Percentiles rank a stretch among this genome's conserved stretches.
phyloP scores from a whole-genome alignment of 768 basidiomycete species.

The Mycena rebaudengoi region DNA sequence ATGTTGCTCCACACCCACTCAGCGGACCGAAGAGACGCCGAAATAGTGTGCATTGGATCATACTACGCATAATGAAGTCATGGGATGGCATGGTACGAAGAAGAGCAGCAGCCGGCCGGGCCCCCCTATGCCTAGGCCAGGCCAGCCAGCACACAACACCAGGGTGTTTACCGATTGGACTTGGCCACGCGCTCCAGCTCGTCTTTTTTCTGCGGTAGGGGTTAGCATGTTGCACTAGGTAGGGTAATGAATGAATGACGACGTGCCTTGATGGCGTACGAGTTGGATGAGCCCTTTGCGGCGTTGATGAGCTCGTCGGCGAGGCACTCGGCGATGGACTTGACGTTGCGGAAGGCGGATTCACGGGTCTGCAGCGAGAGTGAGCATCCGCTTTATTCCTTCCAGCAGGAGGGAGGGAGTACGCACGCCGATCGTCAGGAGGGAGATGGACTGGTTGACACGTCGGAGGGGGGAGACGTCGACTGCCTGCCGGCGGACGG shows the following conservation, averaged over 20 bases:
- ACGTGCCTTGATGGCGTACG: constrained; percentile 97
- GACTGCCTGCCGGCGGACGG: constrained; percentile 99
- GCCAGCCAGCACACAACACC: constrained; percentile 26
- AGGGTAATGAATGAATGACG: not conserved
- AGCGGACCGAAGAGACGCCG: constrained; percentile 23
- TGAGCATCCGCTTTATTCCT: no score
- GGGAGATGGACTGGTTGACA: constrained; percentile 96
- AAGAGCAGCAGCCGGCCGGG: constrained; percentile 10
- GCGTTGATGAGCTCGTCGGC: constrained; percentile 99
- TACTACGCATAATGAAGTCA: constrained; percentile 25
- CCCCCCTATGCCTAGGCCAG: not conserved
- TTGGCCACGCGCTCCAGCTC: constrained; percentile 99
- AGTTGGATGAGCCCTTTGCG: constrained; percentile 99
- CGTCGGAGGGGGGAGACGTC: constrained; percentile 98
- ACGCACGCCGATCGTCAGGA: constrained; percentile 95
- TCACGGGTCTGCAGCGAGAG: constrained; percentile 82
- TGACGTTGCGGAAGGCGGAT: constrained; percentile 99
- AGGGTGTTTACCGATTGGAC: constrained; percentile 91
- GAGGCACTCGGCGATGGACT: constrained; percentile 98
- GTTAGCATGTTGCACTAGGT: not conserved
- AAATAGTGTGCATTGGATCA: constrained; percentile 15
- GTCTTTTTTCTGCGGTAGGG: constrained; percentile 85
- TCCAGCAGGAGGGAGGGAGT: not conserved
- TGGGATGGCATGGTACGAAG: constrained; percentile 24
- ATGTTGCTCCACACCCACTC: no score